Evolutionary conservation across 192 early-diverging fungal species (phyloP), one percentile per base, ranked within the genome.

Genomic region (Diversispora eburnea): DNA sequence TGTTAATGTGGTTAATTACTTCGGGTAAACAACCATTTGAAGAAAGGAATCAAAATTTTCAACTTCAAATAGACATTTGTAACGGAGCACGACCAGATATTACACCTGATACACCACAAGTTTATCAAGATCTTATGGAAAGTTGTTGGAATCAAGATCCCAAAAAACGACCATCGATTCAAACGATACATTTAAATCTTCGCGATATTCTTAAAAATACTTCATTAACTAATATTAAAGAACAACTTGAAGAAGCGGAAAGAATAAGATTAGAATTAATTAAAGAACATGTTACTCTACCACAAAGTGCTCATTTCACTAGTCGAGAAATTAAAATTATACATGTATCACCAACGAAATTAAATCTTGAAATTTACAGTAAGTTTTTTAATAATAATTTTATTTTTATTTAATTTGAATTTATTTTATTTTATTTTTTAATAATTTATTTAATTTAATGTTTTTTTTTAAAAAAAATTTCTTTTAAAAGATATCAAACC

Each of bases 1-100:
- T 82, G 25, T 73, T 82, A 20, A 78, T 82, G 73, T 82, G 81
- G 78, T 76, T 80, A 41, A 76, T 82, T 8, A 74, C 81, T 6
- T 76, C 78, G 3, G 78, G 81, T 15, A 65, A 74, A 15, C 75
- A 75, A 51, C 81, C 81, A 4, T 78, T 78, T 62, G 67, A 19
- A 25, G 67, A 74, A 5, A 66, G 77, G 12, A 48, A 74, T 25
- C 58, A 73, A 22, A 77, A 76, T 55, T 69, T 77, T 5, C 41
- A 60, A 5, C 65, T 81, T 4, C 19, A 76, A 52, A 58, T 64
- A 3, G 74, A 81, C 10, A 65, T 81, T 10, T 72, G 77, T 68
- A 45, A 75, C 3, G 78, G 81, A 51, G 49, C 43, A 1, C 75
- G 81, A 5, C 78, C 79, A 48, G 75, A 79, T 13, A 77, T 80